A percentile compares a stretch with the other conserved stretches of the same genome.
Evolutionary conservation across 495 filamentous ascomycete genomes (phyloP).

Genomic region (Penicillium fimorum): DNA sequence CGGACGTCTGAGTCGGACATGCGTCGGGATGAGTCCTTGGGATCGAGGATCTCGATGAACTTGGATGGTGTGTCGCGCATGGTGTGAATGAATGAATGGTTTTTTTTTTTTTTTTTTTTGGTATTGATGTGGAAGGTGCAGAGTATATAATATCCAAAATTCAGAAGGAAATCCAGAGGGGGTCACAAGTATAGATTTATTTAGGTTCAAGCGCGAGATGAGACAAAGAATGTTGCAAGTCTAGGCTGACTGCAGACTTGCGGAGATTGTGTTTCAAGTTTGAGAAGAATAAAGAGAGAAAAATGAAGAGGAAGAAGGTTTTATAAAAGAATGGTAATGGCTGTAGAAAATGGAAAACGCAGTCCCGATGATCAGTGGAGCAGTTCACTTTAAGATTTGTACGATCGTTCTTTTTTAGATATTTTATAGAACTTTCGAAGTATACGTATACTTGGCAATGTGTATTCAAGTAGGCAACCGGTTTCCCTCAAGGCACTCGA

Average conservation of each 20-base stretch:
- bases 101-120: background rate
- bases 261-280: constrained; percentile 2
- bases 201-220: constrained; percentile 5
- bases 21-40: constrained; percentile 32
- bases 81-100: constrained; percentile 6
- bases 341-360: no score
- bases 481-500: background rate
- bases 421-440: background rate
- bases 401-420: no score
- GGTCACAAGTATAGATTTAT: constrained; percentile 5
- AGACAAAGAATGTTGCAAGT: constrained; percentile 19
- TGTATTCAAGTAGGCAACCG: background rate
- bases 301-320: background rate
- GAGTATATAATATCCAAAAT: constrained; percentile 9
- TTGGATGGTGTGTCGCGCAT: constrained; percentile 47
- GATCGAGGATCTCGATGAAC: constrained; percentile 49
- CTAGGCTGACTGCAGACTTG: constrained; percentile 13
- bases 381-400: constrained; percentile 1
- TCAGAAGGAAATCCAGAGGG: background rate
- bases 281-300: background rate
- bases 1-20: constrained; percentile 47
- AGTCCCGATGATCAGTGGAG: constrained; percentile 7
- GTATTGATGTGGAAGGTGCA: background rate
- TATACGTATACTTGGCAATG: background rate
- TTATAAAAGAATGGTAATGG: constrained; percentile 2